Evolutionary conservation across 768 basidiomycete genomes (phyloP), one percentile per base, ranked within the genome.

Genomic region (Rhodocollybia butyracea): DNA sequence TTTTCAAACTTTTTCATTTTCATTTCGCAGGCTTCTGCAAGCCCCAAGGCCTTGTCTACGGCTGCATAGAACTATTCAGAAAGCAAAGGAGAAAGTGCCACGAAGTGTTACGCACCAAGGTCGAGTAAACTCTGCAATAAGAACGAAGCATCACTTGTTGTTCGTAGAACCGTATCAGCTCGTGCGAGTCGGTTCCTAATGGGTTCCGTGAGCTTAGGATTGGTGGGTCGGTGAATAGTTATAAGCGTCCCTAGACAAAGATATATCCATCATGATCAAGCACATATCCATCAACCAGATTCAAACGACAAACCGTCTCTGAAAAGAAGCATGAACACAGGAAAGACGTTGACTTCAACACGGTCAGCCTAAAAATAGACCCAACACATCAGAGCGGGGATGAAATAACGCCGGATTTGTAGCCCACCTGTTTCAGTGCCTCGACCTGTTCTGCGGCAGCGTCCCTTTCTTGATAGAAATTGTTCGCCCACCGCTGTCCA

Each of bases 1-100:
- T 76, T 76, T 63, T 88, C 86, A 29, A 86, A 74, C 59, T 78
- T 68, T 46, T 81, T 70, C 40, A 88, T 79, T 60, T 80, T 81
- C 56, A 75, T 68, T 57, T 85, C 84, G 64, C 86, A 88, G 57
- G 83, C 81, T 53, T 88, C 86, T 34, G 86, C 77, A 21, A 88
- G 76, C 59, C 85, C 82, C n/a, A 89, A 64, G 0, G 82, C 76
- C 31, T 80, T 76, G 65, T 89, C 87, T 5, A 87, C 85, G 21
- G 83, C 84, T 85, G 55, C 6, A n/a, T 12, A 1, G 24, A 34
- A 2, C 42, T 30, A 24, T 4, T 29, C 17, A 11, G 34, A 34
- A 3, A 22, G 30, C 19, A 26, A 27, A n/a, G n/a, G n/a, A n/a
- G n/a, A 38, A 19, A 13, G 22, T 40, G 6, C 12, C 26, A 26